Evolutionary conservation across 1,139 yeast genomes (phyloP).

Genomic region (Taphrina betulina): DNA sequence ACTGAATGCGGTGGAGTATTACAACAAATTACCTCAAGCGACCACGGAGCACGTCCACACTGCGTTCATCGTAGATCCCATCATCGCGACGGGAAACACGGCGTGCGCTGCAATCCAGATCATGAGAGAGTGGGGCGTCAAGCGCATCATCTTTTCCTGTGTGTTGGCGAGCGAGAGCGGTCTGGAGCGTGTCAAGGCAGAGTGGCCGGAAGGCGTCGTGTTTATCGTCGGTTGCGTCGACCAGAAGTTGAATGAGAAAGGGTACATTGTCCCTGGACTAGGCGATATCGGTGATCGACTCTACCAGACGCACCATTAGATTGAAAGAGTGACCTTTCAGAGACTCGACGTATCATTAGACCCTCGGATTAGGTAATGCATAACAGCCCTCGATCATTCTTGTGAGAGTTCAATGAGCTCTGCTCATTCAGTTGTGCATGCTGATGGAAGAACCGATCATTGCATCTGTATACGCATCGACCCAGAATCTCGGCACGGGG

Average conservation of each 20-base stretch:
- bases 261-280: constrained; percentile 45
- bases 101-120: constrained; percentile 44
- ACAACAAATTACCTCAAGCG: constrained; percentile 43
- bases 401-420: too few species aligned
- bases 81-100: constrained; percentile 47
- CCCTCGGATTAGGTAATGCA: too few species aligned
- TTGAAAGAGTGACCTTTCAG: too few species aligned
- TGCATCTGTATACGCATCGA: too few species aligned
- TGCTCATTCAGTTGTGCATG: too few species aligned
- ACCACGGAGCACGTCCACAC: constrained; percentile 37
- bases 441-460: too few species aligned
- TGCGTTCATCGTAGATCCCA: constrained; percentile 45
- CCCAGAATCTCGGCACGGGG: too few species aligned
- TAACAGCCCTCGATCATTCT: too few species aligned
- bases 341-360: too few species aligned
- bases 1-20: constrained; percentile 45
- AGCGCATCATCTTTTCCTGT: constrained; percentile 42
- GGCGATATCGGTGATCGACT: constrained; percentile 47
- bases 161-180: constrained; percentile 43
- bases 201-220: constrained; percentile 41
- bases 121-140: constrained; percentile 44
- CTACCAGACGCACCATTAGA: constrained; percentile 31
- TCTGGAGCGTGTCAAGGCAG: constrained; percentile 38
- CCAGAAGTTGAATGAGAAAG: constrained; percentile 40
- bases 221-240: constrained; percentile 44